These are phyloP conservation scores for Phytophthora vignae DNA, from an alignment of 352 stramenopile species.

Conservation along the genomic window DNA sequence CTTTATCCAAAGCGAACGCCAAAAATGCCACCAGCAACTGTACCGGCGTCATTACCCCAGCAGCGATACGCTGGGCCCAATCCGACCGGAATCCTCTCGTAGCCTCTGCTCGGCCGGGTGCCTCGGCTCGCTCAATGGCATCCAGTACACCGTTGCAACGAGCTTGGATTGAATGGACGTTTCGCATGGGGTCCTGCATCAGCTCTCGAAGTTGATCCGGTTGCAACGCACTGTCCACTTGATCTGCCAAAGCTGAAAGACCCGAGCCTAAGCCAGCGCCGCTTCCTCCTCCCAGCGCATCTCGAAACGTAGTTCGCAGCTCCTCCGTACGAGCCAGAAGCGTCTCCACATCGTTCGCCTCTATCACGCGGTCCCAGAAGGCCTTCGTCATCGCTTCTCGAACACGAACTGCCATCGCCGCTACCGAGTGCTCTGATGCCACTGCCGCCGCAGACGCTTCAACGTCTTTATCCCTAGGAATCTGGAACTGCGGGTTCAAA, in stretches of 20 bases:
- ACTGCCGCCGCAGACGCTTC: conserved; percentile 31
- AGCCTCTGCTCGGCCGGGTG: conserved; percentile 55
- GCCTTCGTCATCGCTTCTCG: conserved; percentile 64
- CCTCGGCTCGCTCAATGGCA: conserved; percentile 56
- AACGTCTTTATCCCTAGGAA: conserved; percentile 39
- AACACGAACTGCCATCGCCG: conserved; percentile 49
- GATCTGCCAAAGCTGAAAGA: conserved; percentile 38
- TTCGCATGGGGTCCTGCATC: conserved; percentile 41
- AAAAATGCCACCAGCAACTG: conserved; percentile 69
- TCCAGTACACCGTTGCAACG: conserved; percentile 58
- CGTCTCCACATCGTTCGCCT: conserved; percentile 54
- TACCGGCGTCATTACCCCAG: conserved; percentile 26
- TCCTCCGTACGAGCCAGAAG: conserved; percentile 63
- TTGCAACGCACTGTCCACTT: conserved; percentile 51
- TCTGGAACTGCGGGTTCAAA: conserved; percentile 69
- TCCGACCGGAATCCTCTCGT: conserved; percentile 47
- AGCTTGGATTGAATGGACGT: conserved; percentile 43
- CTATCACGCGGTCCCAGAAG: conserved; percentile 74
- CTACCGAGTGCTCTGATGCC: conserved; percentile 23
- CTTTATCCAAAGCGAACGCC: conserved; percentile 68
- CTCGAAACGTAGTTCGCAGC: conserved; percentile 51
- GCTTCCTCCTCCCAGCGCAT: conserved; percentile 40
- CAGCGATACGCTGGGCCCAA: conserved; percentile 40
- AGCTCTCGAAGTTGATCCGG: conserved; percentile 41
- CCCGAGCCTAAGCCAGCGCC: conserved; percentile 25